These are phyloP conservation scores for Starmerella khaoyaiensis DNA, from an alignment of 805 yeast species.

Conservation along the genomic window DNA sequence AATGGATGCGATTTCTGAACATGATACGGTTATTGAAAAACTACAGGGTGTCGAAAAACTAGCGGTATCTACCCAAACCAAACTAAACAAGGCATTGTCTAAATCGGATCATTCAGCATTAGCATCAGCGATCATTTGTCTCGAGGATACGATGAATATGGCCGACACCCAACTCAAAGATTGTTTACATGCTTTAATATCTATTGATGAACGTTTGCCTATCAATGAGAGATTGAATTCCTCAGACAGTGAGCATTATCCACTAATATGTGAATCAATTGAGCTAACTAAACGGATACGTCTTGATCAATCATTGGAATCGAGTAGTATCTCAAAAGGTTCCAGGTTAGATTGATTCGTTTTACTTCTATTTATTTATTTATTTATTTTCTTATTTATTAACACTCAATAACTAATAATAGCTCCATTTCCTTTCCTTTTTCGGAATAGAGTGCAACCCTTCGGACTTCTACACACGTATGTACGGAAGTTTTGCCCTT, in stretches of 20 bases:
- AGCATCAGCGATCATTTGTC: not conserved
- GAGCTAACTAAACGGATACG: too few species aligned
- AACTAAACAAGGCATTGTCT: constrained; percentile 3
- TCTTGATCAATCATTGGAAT: too few species aligned
- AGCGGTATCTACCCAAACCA: not conserved
- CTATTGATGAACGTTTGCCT: constrained; percentile 6
- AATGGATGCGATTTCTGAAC: constrained; percentile 5
- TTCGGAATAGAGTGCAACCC: too few species aligned
- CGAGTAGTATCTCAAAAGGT: too few species aligned
- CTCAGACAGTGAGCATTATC: constrained; percentile 2
- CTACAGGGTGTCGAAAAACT: constrained; percentile 13
- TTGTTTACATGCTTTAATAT: constrained; percentile 3
- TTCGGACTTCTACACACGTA: too few species aligned
- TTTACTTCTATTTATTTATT: too few species aligned
- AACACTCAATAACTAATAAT: too few species aligned
- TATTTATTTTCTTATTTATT: too few species aligned
- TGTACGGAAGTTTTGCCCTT: too few species aligned
- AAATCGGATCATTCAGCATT: constrained; percentile 1
- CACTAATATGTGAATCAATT: constrained; percentile 2
- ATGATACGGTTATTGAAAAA: constrained; percentile 4
- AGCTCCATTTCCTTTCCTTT: too few species aligned
- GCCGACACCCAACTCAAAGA: constrained; percentile 4
- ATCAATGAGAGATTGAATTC: constrained; percentile 5
- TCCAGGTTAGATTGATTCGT: too few species aligned
- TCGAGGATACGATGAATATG: constrained; percentile 4